These are phyloP conservation scores for Venturia pyrina DNA, from an alignment of 2,329 filamentous ascomycete genomes.

Conservation along the genomic window DNA sequence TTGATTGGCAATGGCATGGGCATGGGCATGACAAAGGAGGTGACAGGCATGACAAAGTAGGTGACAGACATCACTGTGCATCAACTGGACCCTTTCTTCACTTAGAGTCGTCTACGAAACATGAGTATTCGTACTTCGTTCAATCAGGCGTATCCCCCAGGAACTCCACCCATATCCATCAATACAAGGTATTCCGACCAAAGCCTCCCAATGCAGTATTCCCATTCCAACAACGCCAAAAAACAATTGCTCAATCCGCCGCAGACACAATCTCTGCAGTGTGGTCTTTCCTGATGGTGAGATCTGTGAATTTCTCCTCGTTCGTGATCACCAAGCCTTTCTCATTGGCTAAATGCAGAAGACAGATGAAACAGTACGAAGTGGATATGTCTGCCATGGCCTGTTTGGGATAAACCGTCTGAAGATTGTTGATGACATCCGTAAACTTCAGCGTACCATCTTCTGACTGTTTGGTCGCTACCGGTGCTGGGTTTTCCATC, in stretches of 20 bases:
- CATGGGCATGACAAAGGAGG: background rate
- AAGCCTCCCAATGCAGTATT: conserved; percentile 1
- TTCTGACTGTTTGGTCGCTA: conserved; percentile 26
- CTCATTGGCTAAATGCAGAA: conserved; percentile 86
- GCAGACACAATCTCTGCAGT: conserved; percentile 26
- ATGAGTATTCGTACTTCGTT: conserved; percentile 1
- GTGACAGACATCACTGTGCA: background rate
- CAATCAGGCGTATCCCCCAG: background rate
- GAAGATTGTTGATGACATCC: conserved; percentile 78
- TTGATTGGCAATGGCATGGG: background rate
- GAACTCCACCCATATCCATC: background rate
- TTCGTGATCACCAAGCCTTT: conserved; percentile 73
- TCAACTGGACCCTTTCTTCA: background rate
- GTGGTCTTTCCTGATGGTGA: conserved; percentile 38
- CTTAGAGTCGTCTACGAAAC: background rate
- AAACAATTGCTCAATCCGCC: background rate
- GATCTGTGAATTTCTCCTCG: conserved; percentile 39
- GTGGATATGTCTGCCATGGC: conserved; percentile 93
- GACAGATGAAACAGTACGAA: conserved; percentile 82
- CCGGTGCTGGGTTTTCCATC: conserved; percentile 6
- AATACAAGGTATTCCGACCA: background rate
- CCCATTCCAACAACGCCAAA: background rate
- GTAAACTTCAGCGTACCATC: conserved; percentile 68
- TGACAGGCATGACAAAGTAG: too few relatives aligned
- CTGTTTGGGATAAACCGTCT: conserved; percentile 74